Percentiles rank a stretch among this genome's conserved stretches.
Evolutionary conservation across 257 asterid genomes (phyloP).

Genomic region (Nicotiana tabacum): DNA sequence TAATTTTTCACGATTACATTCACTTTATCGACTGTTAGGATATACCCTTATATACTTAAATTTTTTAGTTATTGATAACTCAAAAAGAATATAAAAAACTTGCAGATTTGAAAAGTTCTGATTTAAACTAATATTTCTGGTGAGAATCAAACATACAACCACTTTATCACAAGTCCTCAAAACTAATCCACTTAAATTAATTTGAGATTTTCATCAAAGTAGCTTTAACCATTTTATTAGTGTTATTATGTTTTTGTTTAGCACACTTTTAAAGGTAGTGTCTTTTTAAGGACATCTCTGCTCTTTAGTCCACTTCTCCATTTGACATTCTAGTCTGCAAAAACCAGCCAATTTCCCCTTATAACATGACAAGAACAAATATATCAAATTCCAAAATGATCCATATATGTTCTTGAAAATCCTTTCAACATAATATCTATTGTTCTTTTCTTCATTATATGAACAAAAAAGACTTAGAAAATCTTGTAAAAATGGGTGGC

Average conservation of each 20-base stretch:
- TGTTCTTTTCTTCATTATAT: not conserved
- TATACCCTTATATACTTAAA: too few species aligned
- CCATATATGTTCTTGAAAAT: not conserved
- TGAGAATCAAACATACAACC: not conserved
- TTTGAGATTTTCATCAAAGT: not conserved
- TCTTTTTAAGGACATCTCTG: not conserved
- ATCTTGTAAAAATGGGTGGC: not conserved
- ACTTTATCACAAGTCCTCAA: not conserved
- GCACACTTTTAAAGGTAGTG: not conserved
- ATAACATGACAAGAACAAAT: not conserved
- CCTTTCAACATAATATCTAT: not conserved
- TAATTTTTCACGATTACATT: too few species aligned
- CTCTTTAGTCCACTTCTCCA: conserved; percentile 1
- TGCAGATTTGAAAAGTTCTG: not conserved
- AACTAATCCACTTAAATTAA: not conserved
- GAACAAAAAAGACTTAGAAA: not conserved
- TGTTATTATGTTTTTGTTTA: not conserved
- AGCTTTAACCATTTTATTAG: not conserved
- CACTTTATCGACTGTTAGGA: accelerated
- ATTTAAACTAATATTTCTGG: not conserved
- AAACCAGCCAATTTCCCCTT: not conserved
- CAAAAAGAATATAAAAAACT: not conserved
- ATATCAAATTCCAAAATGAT: not conserved
- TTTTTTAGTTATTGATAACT: not conserved
- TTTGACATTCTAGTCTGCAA: not conserved